Evolutionary conservation across 2,329 filamentous ascomycete genomes (phyloP).

Genomic region (Ophiostoma ips): DNA sequence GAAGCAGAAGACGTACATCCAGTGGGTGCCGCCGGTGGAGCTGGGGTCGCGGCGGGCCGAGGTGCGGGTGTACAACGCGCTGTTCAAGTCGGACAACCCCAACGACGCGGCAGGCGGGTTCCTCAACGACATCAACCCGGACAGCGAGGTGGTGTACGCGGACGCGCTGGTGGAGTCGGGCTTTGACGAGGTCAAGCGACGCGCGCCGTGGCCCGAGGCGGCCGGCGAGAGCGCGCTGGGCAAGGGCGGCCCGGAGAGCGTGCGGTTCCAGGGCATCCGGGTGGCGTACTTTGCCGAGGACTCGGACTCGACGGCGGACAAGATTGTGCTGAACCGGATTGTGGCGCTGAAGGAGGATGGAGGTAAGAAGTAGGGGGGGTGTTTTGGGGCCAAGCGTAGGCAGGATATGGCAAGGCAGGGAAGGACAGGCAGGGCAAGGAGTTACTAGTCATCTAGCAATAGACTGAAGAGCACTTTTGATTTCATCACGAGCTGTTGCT

Average conservation of each 20-base stretch:
- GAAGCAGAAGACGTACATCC: slow-evolving; percentile 70
- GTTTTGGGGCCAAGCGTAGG: too few species aligned
- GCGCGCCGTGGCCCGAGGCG: slow-evolving; percentile 71
- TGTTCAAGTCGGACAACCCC: slow-evolving; percentile 82
- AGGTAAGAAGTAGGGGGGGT: slow-evolving; percentile 43
- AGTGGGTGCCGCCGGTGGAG: slow-evolving; percentile 57
- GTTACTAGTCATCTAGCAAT: too few species aligned
- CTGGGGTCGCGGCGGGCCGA: slow-evolving; percentile 55
- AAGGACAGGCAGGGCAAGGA: neutral
- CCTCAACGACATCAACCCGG: slow-evolving; percentile 68
- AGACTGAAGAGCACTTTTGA: too few species aligned
- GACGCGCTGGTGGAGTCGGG: slow-evolving; percentile 72
- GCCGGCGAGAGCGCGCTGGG: slow-evolving; percentile 53
- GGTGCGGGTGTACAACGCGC: slow-evolving; percentile 62
- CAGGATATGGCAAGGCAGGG: too few species aligned
- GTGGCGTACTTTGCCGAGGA: slow-evolving; percentile 77
- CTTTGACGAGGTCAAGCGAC: slow-evolving; percentile 58
- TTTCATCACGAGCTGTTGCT: too few species aligned
- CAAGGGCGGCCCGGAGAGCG: slow-evolving; percentile 52
- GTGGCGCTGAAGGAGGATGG: slow-evolving; percentile 81
- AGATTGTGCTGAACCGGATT: slow-evolving; percentile 78
- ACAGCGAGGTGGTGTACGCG: slow-evolving; percentile 67
- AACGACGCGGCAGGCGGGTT: slow-evolving; percentile 66
- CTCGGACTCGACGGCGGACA: slow-evolving; percentile 63
- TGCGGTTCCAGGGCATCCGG: slow-evolving; percentile 83